Conservation (phyloP, 2,329 filamentous ascomycete genomes). For the Mycocentrospora acerina region DNA sequence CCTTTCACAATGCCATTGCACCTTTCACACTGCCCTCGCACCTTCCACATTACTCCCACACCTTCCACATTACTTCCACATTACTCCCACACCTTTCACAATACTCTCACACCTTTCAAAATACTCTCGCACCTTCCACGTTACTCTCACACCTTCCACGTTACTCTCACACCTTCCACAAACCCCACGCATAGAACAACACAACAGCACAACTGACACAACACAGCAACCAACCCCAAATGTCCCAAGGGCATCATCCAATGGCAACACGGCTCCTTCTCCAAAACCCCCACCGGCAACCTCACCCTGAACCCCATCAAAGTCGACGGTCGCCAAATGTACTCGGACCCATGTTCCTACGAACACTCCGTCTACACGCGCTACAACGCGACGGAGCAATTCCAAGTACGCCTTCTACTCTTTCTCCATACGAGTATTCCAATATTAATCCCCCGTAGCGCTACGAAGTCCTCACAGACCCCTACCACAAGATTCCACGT, state of each 20-base stretch:
- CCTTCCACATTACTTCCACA: too few species aligned
- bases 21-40: too few species aligned
- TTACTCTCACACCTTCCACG: too few species aligned
- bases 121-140: too few species aligned
- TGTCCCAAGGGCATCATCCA: constrained; percentile 69
- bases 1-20: too few species aligned
- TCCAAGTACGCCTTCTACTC: constrained; percentile 52
- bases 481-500: constrained; percentile 62
- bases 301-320: constrained; percentile 62
- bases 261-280: constrained; percentile 70
- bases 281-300: constrained; percentile 58
- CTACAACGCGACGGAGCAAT: constrained; percentile 65
- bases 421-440: not conserved
- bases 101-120: too few species aligned
- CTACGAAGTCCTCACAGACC: constrained; percentile 55
- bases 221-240: constrained; percentile 57
- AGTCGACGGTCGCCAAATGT: constrained; percentile 67
- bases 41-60: too few species aligned
- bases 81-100: too few species aligned
- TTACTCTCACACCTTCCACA: not conserved
- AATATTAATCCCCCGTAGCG: constrained; percentile 28
- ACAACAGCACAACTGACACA: constrained; percentile 19
- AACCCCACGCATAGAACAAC: not conserved
- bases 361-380: constrained; percentile 60
- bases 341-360: constrained; percentile 65